These are phyloP conservation scores for Pugionium cornutum DNA, from an alignment of 345 rosid genomes.

Conservation along the genomic window DNA sequence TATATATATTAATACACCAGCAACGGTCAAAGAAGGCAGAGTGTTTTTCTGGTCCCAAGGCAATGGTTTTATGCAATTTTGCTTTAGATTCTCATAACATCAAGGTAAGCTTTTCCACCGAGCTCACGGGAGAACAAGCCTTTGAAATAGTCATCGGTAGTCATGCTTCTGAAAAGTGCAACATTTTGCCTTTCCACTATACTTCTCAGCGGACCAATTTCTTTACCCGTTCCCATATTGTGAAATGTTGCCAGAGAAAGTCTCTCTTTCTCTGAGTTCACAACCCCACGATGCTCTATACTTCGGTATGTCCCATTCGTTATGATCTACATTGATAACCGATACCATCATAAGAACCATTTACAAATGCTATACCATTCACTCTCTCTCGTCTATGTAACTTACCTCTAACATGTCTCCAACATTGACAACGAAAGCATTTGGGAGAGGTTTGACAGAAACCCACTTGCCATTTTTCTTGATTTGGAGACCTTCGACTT, in stretches of 20 bases:
- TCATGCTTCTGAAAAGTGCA: slow-evolving; percentile 32
- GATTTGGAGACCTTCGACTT: slow-evolving; percentile 57
- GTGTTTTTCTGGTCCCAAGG: background rate
- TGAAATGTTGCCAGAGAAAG: slow-evolving; percentile 41
- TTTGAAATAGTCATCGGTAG: slow-evolving; percentile 21
- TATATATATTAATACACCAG: background rate
- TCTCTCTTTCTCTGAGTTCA: slow-evolving; percentile 43
- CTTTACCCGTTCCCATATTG: slow-evolving; percentile 27
- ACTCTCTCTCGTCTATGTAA: background rate
- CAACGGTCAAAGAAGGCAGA: background rate
- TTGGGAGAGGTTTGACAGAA: slow-evolving; percentile 28
- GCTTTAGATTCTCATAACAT: slow-evolving; percentile 34
- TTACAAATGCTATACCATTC: background rate
- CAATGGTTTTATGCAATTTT: background rate
- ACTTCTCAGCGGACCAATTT: slow-evolving; percentile 35
- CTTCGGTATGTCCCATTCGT: slow-evolving; percentile 44
- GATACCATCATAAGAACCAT: slow-evolving; percentile 12
- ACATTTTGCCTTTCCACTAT: slow-evolving; percentile 31
- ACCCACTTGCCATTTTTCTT: slow-evolving; percentile 48
- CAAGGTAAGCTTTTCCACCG: slow-evolving; percentile 40
- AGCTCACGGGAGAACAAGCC: slow-evolving; percentile 31
- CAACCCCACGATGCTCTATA: slow-evolving; percentile 42
- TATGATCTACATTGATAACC: slow-evolving; percentile 37
- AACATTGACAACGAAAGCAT: slow-evolving; percentile 29
- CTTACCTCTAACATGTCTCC: slow-evolving; percentile 30